Conservation (phyloP, 768 basidiomycete genomes). For the Phaeotremella fagi region DNA sequence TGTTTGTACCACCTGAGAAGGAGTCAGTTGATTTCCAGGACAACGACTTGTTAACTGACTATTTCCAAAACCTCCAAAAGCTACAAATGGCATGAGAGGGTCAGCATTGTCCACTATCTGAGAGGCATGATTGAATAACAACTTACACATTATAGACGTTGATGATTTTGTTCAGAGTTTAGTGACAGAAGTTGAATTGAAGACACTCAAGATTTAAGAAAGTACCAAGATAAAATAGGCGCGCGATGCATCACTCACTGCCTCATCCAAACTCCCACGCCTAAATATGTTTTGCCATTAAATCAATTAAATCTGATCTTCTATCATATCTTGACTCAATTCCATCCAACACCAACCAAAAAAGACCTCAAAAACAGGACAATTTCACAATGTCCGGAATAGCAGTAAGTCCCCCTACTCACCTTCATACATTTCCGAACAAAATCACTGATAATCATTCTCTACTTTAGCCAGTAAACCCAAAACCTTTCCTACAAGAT, state of each 20-base stretch:
- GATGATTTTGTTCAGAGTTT: too few species aligned
- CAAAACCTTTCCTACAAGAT: conserved; percentile 97
- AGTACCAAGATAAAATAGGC: neutral
- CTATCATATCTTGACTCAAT: neutral
- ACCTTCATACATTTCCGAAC: neutral
- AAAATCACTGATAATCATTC: too few species aligned
- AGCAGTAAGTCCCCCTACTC: conserved; percentile 20
- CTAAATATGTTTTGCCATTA: neutral
- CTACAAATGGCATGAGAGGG: neutral
- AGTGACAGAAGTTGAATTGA: too few species aligned
- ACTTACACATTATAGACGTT: too few species aligned
- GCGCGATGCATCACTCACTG: neutral
- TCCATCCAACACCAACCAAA: neutral
- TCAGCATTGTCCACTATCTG: too few species aligned
- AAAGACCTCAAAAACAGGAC: too few species aligned
- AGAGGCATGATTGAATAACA: too few species aligned
- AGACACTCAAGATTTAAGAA: neutral
- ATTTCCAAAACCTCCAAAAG: neutral
- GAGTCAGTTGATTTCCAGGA: neutral
- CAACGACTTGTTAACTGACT: neutral
- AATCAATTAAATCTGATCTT: neutral
- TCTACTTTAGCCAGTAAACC: conserved; percentile 70
- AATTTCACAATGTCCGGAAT: conserved; percentile 35
- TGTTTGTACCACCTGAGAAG: neutral
- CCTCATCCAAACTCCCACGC: too few species aligned